These are phyloP conservation scores for Ogataea ganodermae DNA, from an alignment of 805 yeast species.

Conservation along the genomic window DNA sequence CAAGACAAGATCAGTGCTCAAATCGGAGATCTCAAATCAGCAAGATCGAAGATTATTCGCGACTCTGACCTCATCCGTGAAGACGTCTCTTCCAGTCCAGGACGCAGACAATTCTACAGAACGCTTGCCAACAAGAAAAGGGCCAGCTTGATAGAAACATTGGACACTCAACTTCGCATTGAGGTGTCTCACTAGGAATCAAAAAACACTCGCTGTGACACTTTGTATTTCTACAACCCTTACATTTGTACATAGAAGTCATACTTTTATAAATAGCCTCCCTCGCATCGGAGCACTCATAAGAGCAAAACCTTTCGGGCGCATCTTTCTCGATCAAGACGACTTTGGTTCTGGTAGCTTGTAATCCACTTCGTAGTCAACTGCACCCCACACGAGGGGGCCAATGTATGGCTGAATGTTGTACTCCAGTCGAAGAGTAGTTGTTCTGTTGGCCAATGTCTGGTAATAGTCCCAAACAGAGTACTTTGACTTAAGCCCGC, in stretches of 20 bases:
- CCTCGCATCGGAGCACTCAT: constrained; percentile 1
- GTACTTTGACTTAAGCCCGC: constrained; percentile 66
- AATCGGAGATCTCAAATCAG: constrained; percentile 1
- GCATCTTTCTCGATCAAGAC: neutral
- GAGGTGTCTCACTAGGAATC: neutral
- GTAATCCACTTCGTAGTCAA: constrained; percentile 31
- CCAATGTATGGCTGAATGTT: constrained; percentile 93
- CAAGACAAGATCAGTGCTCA: neutral
- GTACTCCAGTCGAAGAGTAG: constrained; percentile 77
- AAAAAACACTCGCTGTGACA: neutral
- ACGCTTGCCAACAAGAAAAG: neutral
- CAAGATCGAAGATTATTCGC: neutral
- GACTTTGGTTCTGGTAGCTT: constrained; percentile 25
- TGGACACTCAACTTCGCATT: neutral
- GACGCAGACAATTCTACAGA: constrained; percentile 2
- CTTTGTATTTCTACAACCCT: neutral
- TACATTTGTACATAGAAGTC: constrained; percentile 3
- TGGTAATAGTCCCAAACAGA: constrained; percentile 84
- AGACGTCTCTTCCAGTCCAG: neutral
- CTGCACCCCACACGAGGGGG: constrained; percentile 67
- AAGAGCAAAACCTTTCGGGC: neutral
- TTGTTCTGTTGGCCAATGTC: constrained; percentile 60
- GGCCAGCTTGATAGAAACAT: neutral
- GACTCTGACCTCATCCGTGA: neutral
- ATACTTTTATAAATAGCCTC: constrained; percentile 2